Evolutionary conservation across 2,329 filamentous ascomycete species (phyloP), one percentile per base, ranked within the genome.

Genomic region (Sporothrix schenckii): DNA sequence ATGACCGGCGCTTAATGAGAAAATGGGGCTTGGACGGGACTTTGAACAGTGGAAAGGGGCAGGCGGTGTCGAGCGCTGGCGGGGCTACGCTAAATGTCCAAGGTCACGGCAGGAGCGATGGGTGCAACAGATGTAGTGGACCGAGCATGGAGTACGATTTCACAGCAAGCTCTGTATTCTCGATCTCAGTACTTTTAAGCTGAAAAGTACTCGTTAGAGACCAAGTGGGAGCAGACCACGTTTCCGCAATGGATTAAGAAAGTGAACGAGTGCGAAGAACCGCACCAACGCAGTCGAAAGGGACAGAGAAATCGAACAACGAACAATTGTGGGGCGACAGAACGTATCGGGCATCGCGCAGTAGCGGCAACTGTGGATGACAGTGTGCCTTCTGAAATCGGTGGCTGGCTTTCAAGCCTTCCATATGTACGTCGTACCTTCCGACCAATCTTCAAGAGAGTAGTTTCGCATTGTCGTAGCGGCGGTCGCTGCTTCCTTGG

Each of bases 1-100:
- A n/a, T 50, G 41, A 19, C 61, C 44, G 61, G 61, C 61, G 44
- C 61, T 50, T 65, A 65, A 65, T 50, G 61, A 50, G 61, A 50
- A 50, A 63, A 47, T 39, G 56, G 41, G 60, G 60, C 39, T n/a
- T 49, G 44, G 60, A 49, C 60, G 19, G 21, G 21, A 30, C 34
- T 34, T 30, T 47, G 60, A 49, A 63, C 41, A 30, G 41, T 49
- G 60, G 60, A 13, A 50, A 63, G n/a, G 27, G 61, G 61, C 61
- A 50, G 61, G 61, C 24, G 60, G 21, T 27, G 24, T 49, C 3
- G 52, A 65, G 21, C 56, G 13, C n/a, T 27, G 41, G 58, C 19
- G 58, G 39, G 58, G 56, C 56, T 63, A 63, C n/a, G 21, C 58
- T 39, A 47, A 21, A 47, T 63, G 58, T 63, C 39, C 58, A 63